Evolutionary conservation across 108 stramenopile genomes (phyloP).

Genomic region (Pseudonitzschia multiseries): DNA sequence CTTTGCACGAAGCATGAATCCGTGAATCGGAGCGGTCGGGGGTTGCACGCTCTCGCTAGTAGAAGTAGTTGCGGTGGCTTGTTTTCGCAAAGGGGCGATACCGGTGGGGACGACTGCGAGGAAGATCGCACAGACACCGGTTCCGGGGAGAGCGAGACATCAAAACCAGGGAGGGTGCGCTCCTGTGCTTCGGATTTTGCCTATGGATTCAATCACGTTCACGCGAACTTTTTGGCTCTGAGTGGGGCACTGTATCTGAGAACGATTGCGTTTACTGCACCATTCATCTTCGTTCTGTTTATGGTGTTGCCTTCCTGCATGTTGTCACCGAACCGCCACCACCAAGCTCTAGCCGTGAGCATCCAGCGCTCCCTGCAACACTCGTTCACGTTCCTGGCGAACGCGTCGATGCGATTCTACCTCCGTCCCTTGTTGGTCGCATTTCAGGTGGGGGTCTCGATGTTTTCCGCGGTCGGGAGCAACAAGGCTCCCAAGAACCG

Average conservation of each 20-base stretch:
- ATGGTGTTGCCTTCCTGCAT: neutral
- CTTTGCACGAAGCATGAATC: no score
- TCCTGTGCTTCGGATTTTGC: neutral
- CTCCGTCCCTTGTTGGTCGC: neutral
- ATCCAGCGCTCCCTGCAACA: neutral
- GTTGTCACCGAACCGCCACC: neutral
- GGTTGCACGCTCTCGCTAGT: no score
- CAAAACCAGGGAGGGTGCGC: neutral
- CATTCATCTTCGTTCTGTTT: neutral
- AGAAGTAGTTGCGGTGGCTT: no score
- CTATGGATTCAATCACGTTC: neutral
- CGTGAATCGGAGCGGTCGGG: no score
- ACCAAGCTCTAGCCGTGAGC: neutral
- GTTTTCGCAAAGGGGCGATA: no score
- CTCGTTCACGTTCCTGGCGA: neutral
- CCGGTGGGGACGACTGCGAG: no score
- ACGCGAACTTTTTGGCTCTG: neutral
- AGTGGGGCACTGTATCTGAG: neutral
- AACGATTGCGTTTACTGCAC: neutral
- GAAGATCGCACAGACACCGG: no score
- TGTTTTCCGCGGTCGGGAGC: neutral
- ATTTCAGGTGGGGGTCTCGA: neutral
- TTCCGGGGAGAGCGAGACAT: neutral
- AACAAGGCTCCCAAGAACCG: neutral
- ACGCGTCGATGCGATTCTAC: neutral